Evolutionary conservation across 129 eudicot genomes (phyloP).

Genomic region (Escallonia rubra): DNA sequence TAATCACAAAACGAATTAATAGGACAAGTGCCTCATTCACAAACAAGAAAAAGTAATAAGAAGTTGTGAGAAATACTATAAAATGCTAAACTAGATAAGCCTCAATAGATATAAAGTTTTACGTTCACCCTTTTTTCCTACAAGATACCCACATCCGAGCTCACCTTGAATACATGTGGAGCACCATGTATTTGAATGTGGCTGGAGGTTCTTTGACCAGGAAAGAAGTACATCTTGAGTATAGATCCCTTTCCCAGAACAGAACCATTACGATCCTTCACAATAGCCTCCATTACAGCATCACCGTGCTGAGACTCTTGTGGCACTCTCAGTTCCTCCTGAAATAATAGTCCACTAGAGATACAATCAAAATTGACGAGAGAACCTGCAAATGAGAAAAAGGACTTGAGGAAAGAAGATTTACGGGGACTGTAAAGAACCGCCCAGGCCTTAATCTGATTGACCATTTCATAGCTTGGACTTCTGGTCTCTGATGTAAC

Average conservation of each 20-base stretch:
- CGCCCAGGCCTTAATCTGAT: slow-evolving; percentile 94
- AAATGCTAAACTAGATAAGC: no score
- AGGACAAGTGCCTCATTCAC: no score
- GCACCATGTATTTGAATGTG: slow-evolving; percentile 90
- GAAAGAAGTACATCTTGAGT: slow-evolving; percentile 95
- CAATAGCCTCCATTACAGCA: slow-evolving; percentile 98
- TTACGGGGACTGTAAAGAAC: slow-evolving; percentile 87
- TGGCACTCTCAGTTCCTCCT: slow-evolving; percentile 91
- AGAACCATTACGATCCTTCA: slow-evolving; percentile 90
- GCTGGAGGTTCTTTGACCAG: slow-evolving; percentile 98
- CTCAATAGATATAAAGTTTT: no score
- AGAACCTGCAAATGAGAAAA: slow-evolving; percentile 12
- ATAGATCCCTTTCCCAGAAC: slow-evolving; percentile 95
- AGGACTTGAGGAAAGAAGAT: slow-evolving; percentile 10
- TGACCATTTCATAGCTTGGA: slow-evolving; percentile 99
- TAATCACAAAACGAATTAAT: no score
- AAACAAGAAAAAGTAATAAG: no score
- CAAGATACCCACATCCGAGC: neutral
- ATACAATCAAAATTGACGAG: slow-evolving; percentile 8
- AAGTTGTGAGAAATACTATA: no score
- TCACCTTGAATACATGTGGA: slow-evolving; percentile 94
- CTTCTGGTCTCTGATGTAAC: slow-evolving; percentile 88
- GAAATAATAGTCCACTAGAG: neutral
- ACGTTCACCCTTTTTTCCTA: neutral
- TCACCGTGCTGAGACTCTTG: slow-evolving; percentile 95